These are phyloP conservation scores for Pichia occidentalis DNA, from an alignment of 805 yeast genomes.

Conservation along the genomic window DNA sequence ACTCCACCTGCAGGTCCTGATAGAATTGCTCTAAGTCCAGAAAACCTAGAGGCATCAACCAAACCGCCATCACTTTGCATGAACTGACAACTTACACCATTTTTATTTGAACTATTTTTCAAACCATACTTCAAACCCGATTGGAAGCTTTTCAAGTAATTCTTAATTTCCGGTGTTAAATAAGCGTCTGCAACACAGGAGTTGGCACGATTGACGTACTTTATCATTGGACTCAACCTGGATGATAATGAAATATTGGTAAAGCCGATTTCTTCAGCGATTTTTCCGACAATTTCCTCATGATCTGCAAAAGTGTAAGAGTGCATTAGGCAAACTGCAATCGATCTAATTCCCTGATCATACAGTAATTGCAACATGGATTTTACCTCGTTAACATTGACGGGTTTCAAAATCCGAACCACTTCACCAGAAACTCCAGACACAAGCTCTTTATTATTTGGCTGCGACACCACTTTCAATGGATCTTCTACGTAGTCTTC, in stretches of 20 bases:
- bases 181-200: slow-evolving; percentile 80
- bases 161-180: slow-evolving; percentile 68
- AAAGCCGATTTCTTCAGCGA: slow-evolving; percentile 65
- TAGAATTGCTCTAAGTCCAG: slow-evolving; percentile 81
- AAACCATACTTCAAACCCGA: slow-evolving; percentile 52
- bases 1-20: slow-evolving; percentile 99
- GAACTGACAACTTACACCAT: slow-evolving; percentile 59
- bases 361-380: slow-evolving; percentile 39
- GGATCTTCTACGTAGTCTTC: slow-evolving; percentile 80
- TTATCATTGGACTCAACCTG: slow-evolving; percentile 72
- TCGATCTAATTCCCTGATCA: slow-evolving; percentile 54
- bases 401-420: slow-evolving; percentile 48
- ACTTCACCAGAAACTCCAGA: slow-evolving; percentile 65
- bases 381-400: slow-evolving; percentile 40
- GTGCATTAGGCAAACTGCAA: slow-evolving; percentile 69
- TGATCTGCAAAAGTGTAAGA: slow-evolving; percentile 69
- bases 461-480: slow-evolving; percentile 21
- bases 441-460: slow-evolving; percentile 33
- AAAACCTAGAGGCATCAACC: slow-evolving; percentile 73
- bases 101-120: slow-evolving; percentile 29
- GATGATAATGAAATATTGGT: slow-evolving; percentile 61
- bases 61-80: slow-evolving; percentile 98
- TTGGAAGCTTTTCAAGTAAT: slow-evolving; percentile 55
- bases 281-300: slow-evolving; percentile 49
- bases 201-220: slow-evolving; percentile 66